phyloP scores from a whole-genome alignment of 2,329 filamentous ascomycete genomes.

The Paracamarosporium sp. region DNA sequence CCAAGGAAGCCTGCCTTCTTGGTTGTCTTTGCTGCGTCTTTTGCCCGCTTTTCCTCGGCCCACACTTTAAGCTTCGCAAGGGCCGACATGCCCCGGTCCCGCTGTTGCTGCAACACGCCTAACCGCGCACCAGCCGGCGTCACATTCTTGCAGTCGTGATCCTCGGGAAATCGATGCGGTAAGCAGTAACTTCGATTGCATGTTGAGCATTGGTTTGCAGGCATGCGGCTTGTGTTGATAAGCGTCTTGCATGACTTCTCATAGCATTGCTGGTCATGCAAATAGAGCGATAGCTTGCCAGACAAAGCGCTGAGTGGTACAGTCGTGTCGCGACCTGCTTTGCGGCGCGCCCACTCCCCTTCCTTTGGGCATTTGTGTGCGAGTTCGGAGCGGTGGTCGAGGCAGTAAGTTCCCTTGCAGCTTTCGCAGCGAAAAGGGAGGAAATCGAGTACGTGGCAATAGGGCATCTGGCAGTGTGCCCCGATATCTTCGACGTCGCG shows the following conservation, averaged over 20 bases:
- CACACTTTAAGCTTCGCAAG: slow-evolving; percentile 80
- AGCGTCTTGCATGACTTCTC: slow-evolving; percentile 71
- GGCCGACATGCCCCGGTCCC: slow-evolving; percentile 74
- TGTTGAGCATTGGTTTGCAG: slow-evolving; percentile 72
- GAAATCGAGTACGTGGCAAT: slow-evolving; percentile 95
- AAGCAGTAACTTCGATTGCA: slow-evolving; percentile 80
- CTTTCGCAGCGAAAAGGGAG: slow-evolving; percentile 93
- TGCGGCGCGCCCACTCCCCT: slow-evolving; percentile 65
- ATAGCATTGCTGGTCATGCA: slow-evolving; percentile 73
- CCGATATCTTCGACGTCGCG: slow-evolving; percentile 85
- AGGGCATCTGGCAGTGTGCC: slow-evolving; percentile 86
- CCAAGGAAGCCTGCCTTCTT: slow-evolving; percentile 36
- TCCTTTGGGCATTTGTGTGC: slow-evolving; percentile 73
- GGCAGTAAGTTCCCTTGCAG: slow-evolving; percentile 83
- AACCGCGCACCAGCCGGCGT: slow-evolving; percentile 63
- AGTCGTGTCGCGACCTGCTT: slow-evolving; percentile 45
- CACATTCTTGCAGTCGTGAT: slow-evolving; percentile 84
- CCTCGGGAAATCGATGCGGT: slow-evolving; percentile 76
- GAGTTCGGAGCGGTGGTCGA: slow-evolving; percentile 89
- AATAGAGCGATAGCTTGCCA: slow-evolving; percentile 62
- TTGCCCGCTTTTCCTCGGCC: slow-evolving; percentile 81
- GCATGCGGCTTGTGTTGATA: slow-evolving; percentile 71
- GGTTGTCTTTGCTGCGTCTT: slow-evolving; percentile 59
- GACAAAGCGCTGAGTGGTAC: slow-evolving; percentile 32
- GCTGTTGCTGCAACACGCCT: slow-evolving; percentile 53